Evolutionary conservation across 495 filamentous ascomycete species (phyloP).

Genomic region (Aspergillus homomorphus): DNA sequence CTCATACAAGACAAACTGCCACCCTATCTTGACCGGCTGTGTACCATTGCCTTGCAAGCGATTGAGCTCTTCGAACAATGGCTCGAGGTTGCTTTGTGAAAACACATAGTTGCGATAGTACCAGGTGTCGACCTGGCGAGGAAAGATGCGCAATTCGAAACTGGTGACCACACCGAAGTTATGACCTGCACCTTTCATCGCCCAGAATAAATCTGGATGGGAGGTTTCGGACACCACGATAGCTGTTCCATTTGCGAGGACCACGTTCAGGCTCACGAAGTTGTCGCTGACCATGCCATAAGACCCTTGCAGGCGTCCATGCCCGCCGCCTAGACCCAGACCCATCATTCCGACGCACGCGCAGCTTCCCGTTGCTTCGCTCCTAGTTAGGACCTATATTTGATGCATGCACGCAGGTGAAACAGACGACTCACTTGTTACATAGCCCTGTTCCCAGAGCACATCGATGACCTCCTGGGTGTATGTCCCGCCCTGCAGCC

Average conservation of each 20-base stretch:
- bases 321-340: constrained; percentile 9
- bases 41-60: constrained; percentile 5
- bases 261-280: constrained; percentile 6
- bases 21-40: not conserved
- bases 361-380: constrained; percentile 4
- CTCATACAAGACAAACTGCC: not conserved
- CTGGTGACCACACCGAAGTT: constrained; percentile 20
- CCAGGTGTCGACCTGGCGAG: not conserved
- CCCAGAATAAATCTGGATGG: constrained; percentile 13
- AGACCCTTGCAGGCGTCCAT: constrained; percentile 7
- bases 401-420: not conserved
- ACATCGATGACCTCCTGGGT: not conserved
- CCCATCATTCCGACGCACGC: constrained; percentile 12
- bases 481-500: constrained; percentile 3
- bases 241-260: constrained; percentile 8
- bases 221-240: not conserved
- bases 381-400: no score
- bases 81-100: constrained; percentile 2
- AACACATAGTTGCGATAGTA: constrained; percentile 8
- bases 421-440: not conserved
- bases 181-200: constrained; percentile 14
- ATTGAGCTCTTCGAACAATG: constrained; percentile 8
- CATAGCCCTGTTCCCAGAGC: constrained; percentile 11
- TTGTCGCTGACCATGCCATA: constrained; percentile 13
- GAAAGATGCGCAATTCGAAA: constrained; percentile 9